Percentiles rank a stretch among this genome's conserved stretches.
phyloP scores from a whole-genome alignment of 768 basidiomycete species.

The Termitomyces sp. region DNA sequence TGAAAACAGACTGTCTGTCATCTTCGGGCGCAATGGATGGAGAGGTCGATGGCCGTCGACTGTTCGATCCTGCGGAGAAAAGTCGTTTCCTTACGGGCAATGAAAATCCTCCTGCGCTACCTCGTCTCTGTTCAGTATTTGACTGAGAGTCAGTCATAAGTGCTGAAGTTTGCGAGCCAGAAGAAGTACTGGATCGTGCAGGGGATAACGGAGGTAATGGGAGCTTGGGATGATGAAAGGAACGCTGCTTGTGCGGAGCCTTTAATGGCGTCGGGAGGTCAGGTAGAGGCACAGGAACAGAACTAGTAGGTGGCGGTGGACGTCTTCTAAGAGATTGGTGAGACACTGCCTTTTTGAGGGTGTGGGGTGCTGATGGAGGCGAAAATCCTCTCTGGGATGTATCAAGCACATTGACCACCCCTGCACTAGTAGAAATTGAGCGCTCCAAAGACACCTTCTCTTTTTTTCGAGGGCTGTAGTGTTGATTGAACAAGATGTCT shows the following conservation, averaged over 20 bases:
- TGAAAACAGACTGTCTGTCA: constrained; percentile 53
- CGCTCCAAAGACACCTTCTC: constrained; percentile 23
- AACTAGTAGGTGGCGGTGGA: constrained; percentile 20
- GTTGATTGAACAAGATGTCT: constrained; percentile 22
- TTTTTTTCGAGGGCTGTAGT: constrained; percentile 22
- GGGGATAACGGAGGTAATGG: constrained; percentile 49
- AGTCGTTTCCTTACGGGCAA: constrained; percentile 48
- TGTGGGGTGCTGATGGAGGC: constrained; percentile 23
- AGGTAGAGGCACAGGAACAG: constrained; percentile 25
- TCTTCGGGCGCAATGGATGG: constrained; percentile 41
- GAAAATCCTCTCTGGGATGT: constrained; percentile 6
- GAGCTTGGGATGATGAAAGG: constrained; percentile 57
- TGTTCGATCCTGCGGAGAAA: constrained; percentile 54
- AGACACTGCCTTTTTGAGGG: constrained; percentile 52
- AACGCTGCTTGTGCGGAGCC: constrained; percentile 50
- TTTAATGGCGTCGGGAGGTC: constrained; percentile 27
- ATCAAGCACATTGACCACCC: background rate
- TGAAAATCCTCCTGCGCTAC: constrained; percentile 23
- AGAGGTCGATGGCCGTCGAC: constrained; percentile 50
- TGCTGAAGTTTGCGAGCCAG: constrained; percentile 22
- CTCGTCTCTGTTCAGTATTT: constrained; percentile 21
- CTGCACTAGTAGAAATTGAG: constrained; percentile 14
- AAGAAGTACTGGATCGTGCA: constrained; percentile 28
- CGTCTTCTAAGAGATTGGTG: constrained; percentile 49
- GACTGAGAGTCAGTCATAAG: constrained; percentile 14